Base-by-base conservation (phyloP, 2,329 filamentous ascomycete genomes). In the Tolypocladium ovalisporum region DNA sequence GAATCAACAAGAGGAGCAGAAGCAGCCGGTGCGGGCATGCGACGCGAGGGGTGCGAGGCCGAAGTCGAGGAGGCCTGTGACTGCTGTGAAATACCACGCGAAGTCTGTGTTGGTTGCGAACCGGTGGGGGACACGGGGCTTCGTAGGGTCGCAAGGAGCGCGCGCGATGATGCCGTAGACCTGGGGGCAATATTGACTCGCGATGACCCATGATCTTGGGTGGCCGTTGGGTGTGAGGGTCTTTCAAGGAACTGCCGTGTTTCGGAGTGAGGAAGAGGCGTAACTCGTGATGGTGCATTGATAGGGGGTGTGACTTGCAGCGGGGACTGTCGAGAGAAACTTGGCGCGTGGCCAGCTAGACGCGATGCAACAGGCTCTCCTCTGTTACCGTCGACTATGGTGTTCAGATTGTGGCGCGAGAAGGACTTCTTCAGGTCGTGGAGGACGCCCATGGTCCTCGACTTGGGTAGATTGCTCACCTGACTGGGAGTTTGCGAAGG, bases 391-490 rank as follows among this genome's bases (percentile, higher is more conserved):
- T 51, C 49, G 34, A 49, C 39, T 8, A 34, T 13, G 15, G 61
- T 35, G 17, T 55, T 62, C 27, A 69, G 51, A 3, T 65, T 67
- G 4, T 66, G 60, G 17, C 73, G 70, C 0, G 77, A 78, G 2
- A 79, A 69, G 1, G 77, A 76, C 3, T 72, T 69, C 7, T 75
- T 77, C 40, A 81, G 60, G 13, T 72, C 77, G 8, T 75, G 75
- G 13, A 81, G 63, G 1, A 76, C 72, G 29, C 62, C 73, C 61
- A 79, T 67, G 1, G 79, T 79, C 32, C 71, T 70, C 7, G 77
- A 78, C 57, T 71, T 78, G 9, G 77, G 73, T 1, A 79, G 59
- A 35, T 65, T 70, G 17, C 62, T 67, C 51, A 39, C 52, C 15
- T 47, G 34, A 4, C 22, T 56, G 1, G 56, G 59, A 24, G 54